These are phyloP conservation scores for Microthlaspi erraticum DNA, from an alignment of 345 rosid genomes.

Conservation along the genomic window DNA sequence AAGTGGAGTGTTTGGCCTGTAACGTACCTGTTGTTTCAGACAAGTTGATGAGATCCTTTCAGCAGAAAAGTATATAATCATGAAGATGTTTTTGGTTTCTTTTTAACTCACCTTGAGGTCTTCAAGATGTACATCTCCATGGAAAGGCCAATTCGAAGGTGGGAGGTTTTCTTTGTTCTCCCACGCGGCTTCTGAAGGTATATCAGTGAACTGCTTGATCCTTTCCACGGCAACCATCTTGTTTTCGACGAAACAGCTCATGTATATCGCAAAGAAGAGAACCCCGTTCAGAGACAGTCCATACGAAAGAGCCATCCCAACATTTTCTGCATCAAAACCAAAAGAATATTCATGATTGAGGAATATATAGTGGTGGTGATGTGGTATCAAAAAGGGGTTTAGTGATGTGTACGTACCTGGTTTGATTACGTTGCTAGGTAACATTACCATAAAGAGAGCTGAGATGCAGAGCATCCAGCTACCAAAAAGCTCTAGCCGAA, in stretches of 20 bases:
- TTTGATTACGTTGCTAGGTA: constrained; percentile 76
- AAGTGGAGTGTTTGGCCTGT: constrained; percentile 85
- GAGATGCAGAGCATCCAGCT: constrained; percentile 76
- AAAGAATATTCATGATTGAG: background rate
- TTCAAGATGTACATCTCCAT: constrained; percentile 69
- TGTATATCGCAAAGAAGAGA: constrained; percentile 75
- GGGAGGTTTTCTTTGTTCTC: constrained; percentile 59
- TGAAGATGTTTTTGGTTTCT: constrained; percentile 13
- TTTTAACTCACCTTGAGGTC: constrained; percentile 73
- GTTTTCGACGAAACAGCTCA: constrained; percentile 92
- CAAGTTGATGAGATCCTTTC: constrained; percentile 17
- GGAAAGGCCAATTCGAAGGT: constrained; percentile 77
- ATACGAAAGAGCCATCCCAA: constrained; percentile 89
- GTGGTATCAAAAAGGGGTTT: background rate
- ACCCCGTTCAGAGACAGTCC: constrained; percentile 86
- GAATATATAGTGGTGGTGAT: background rate
- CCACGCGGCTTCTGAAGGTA: constrained; percentile 85
- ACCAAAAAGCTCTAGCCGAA: constrained; percentile 81
- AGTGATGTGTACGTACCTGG: constrained; percentile 64
- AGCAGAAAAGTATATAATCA: background rate
- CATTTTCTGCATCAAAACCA: constrained; percentile 61
- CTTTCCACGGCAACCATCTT: constrained; percentile 95
- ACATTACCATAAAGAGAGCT: constrained; percentile 73
- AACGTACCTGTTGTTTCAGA: constrained; percentile 65
- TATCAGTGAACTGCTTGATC: constrained; percentile 83